Evolutionary conservation across 1,284 basidiomycete genomes (phyloP).

Genomic region (Leccinum angustisporum): DNA sequence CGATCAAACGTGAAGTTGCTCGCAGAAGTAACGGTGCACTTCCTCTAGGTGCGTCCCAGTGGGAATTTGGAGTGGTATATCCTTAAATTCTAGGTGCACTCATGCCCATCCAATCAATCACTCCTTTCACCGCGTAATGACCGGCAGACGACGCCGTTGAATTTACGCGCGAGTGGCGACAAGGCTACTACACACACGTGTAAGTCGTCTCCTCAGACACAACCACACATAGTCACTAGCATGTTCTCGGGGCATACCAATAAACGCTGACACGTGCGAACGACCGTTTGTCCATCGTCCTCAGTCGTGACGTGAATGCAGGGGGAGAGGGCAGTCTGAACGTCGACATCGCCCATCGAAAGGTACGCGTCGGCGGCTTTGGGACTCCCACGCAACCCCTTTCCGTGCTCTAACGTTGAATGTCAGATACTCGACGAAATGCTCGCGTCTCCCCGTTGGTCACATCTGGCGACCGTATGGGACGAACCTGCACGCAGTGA

Average conservation of each 20-base stretch:
- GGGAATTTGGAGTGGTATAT: neutral
- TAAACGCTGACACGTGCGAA: neutral
- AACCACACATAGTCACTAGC: neutral
- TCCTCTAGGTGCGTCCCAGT: slow-evolving; percentile 15
- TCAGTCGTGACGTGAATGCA: slow-evolving; percentile 35
- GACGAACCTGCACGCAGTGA: slow-evolving; percentile 42
- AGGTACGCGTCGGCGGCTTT: slow-evolving; percentile 36
- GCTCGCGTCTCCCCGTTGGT: slow-evolving; percentile 49
- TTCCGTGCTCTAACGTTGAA: neutral
- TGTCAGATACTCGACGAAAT: slow-evolving; percentile 55
- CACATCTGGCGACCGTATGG: slow-evolving; percentile 42
- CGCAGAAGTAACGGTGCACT: slow-evolving; percentile 30
- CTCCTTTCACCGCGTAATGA: neutral
- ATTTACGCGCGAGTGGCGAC: slow-evolving; percentile 59
- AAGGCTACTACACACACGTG: slow-evolving; percentile 49
- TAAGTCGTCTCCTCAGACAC: slow-evolving; percentile 25
- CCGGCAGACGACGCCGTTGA: slow-evolving; percentile 41
- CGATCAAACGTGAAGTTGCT: slow-evolving; percentile 45
- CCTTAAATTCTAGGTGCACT: neutral
- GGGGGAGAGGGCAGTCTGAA: slow-evolving; percentile 49
- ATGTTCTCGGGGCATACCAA: neutral
- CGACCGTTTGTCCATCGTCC: neutral
- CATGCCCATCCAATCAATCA: neutral
- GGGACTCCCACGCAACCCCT: neutral
- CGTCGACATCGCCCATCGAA: slow-evolving; percentile 56